Base-by-base conservation (phyloP, 2,329 filamentous ascomycete genomes). In the Hirsutella rhossiliensis region DNA sequence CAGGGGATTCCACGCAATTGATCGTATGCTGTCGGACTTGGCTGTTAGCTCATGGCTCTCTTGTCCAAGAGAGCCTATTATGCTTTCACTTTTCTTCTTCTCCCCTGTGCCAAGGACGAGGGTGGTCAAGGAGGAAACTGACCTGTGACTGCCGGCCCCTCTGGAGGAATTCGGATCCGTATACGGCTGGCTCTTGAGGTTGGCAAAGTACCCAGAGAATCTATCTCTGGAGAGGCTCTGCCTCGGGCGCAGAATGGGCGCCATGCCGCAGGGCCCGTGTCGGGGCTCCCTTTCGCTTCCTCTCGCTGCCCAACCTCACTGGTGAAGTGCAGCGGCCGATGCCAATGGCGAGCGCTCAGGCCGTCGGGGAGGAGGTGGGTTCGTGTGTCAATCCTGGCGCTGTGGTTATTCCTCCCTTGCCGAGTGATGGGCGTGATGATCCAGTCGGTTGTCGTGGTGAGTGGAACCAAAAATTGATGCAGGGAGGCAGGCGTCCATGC, bases 1-100 rank as follows among this genome's bases (percentile, higher is more conserved):
- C 0, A 86, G 71, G 0, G 89, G 86, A 51, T 90, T 95, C 90
- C 90, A 97, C 34, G 85, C 82, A 51, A 97, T 81, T 2, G 84
- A 82, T 36, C 85, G 80, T 45, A 94, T 72, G 50, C 82, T 87
- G n/a, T 15, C 34, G 18, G 34, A 37, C 34, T 17, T 17, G 34
- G n/a, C 31, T 37, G 27, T 44, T 31, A 44, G 38, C n/a, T 15
- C 12, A 5, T 19, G 15, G 13, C 20, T 40, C 12, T n/a, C n/a
- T n/a, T n/a, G n/a, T n/a, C n/a, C n/a, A n/a, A n/a, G n/a, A n/a
- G n/a, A n/a, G n/a, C n/a, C n/a, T n/a, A n/a, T n/a, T n/a, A n/a
- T n/a, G n/a, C n/a, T n/a, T n/a, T n/a, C n/a, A n/a, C n/a, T n/a
- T n/a, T n/a, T n/a, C n/a, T n/a, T n/a, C n/a, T n/a, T n/a, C n/a